Conservation (phyloP, 2,329 filamentous ascomycete species). For the Emergomyces pasteurianus region DNA sequence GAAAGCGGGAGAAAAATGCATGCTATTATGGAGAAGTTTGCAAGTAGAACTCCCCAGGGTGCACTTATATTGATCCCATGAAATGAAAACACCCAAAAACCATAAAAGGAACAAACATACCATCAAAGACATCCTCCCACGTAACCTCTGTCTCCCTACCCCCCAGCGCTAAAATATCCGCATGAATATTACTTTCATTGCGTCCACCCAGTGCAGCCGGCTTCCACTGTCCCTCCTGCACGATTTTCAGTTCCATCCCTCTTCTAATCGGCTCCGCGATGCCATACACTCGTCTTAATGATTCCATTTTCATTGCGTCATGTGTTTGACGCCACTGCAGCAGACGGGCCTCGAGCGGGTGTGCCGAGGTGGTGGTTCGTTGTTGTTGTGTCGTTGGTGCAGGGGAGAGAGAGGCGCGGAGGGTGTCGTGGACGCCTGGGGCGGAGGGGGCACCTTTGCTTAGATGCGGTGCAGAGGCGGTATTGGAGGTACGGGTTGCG, state of each 20-base stretch:
- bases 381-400: conserved; percentile 33
- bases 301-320: conserved; percentile 76
- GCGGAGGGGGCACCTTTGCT: conserved; percentile 72
- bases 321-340: conserved; percentile 84
- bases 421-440: conserved; percentile 83
- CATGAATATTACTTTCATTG: conserved; percentile 57
- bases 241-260: conserved; percentile 91
- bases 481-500: conserved; percentile 54
- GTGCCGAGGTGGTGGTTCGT: conserved; percentile 47
- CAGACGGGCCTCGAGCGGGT: conserved; percentile 87
- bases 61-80: background rate
- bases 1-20: background rate
- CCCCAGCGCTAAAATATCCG: conserved; percentile 61
- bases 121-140: conserved; percentile 91
- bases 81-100: conserved; percentile 5
- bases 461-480: conserved; percentile 39
- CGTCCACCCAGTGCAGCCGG: conserved; percentile 55
- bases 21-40: conserved; percentile 3
- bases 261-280: conserved; percentile 85
- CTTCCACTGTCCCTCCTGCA: conserved; percentile 61
- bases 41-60: too few relatives aligned
- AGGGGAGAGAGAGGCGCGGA: conserved; percentile 66
- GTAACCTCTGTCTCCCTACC: conserved; percentile 65
- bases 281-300: conserved; percentile 75
- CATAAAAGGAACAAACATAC: conserved; percentile 30